A percentile compares a stretch with the other conserved stretches of the same genome.
phyloP scores from a whole-genome alignment of 192 early-diverging fungal genomes.

The Funneliformis mosseae region DNA sequence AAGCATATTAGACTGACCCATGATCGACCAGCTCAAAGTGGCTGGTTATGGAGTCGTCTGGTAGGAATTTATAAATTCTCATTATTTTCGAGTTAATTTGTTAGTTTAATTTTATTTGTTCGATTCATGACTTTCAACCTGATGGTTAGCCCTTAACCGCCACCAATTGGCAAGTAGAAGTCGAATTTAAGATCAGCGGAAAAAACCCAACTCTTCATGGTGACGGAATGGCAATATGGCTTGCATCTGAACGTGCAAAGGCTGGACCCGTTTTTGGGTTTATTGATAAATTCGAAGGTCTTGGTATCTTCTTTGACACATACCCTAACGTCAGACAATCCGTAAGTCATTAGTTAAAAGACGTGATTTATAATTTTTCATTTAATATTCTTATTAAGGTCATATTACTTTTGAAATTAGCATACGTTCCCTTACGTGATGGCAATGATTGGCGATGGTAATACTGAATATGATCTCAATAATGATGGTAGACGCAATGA shows the following conservation, averaged over 20 bases:
- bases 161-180: constrained; percentile 81
- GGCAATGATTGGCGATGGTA: constrained; percentile 93
- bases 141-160: constrained; percentile 60
- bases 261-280: constrained; percentile 89
- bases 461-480: constrained; percentile 79
- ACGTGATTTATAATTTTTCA: neutral
- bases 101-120: constrained; percentile 22
- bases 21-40: constrained; percentile 76
- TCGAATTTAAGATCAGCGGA: constrained; percentile 90
- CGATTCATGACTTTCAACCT: constrained; percentile 28
- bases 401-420: constrained; percentile 31
- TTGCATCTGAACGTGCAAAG: constrained; percentile 69
- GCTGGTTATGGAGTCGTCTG: constrained; percentile 78
- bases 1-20: constrained; percentile 83
- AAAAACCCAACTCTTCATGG: constrained; percentile 77
- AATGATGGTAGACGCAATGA: constrained; percentile 80
- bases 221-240: constrained; percentile 97
- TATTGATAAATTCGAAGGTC: constrained; percentile 82
- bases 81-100: neutral
- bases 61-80: constrained; percentile 39
- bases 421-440: constrained; percentile 85
- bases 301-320: constrained; percentile 97
- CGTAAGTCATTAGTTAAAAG: constrained; percentile 38
- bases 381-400: neutral
- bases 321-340: constrained; percentile 78